Percentiles rank a stretch among this genome's conserved stretches.
These are phyloP conservation scores for Mrakia blollopis DNA, from an alignment of 768 basidiomycete genomes.

Conservation along the genomic window DNA sequence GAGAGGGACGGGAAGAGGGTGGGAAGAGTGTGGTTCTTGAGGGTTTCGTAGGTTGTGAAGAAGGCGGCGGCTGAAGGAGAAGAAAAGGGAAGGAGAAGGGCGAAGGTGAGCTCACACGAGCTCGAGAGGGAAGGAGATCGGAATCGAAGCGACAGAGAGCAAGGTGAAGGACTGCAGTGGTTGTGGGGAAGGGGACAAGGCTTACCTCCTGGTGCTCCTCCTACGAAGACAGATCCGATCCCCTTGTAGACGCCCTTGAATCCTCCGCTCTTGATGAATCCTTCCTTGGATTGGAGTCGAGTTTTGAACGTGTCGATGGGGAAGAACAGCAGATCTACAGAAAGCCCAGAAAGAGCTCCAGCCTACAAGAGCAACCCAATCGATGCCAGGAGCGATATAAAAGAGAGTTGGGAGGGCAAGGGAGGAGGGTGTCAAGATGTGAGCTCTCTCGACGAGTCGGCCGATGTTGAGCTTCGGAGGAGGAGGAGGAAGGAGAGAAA, in stretches of 20 bases:
- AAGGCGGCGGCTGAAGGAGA: constrained; percentile 74
- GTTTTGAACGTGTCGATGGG: constrained; percentile 97
- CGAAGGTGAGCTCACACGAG: constrained; percentile 40
- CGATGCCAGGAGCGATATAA: neutral
- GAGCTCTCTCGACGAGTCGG: too few relatives aligned
- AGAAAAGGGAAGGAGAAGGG: neutral
- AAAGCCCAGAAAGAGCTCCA: constrained; percentile 83
- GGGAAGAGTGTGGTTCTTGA: constrained; percentile 62
- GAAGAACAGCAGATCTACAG: constrained; percentile 93
- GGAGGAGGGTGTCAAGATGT: neutral
- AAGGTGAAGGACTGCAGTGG: neutral
- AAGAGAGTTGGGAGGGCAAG: too few relatives aligned
- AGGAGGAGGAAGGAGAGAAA: neutral
- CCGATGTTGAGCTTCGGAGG: neutral
- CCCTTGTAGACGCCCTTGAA: constrained; percentile 89
- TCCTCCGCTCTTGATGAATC: constrained; percentile 78
- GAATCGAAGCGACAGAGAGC: too few relatives aligned
- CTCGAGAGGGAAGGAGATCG: constrained; percentile 40
- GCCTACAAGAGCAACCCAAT: constrained; percentile 50
- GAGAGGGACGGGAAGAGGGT: constrained; percentile 46
- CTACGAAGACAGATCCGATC: constrained; percentile 86
- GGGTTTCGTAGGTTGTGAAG: constrained; percentile 86
- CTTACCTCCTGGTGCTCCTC: constrained; percentile 90
- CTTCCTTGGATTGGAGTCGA: constrained; percentile 79
- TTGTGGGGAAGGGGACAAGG: neutral